phyloP scores from a whole-genome alignment of 345 rosid species.

The Camelina neglecta region DNA sequence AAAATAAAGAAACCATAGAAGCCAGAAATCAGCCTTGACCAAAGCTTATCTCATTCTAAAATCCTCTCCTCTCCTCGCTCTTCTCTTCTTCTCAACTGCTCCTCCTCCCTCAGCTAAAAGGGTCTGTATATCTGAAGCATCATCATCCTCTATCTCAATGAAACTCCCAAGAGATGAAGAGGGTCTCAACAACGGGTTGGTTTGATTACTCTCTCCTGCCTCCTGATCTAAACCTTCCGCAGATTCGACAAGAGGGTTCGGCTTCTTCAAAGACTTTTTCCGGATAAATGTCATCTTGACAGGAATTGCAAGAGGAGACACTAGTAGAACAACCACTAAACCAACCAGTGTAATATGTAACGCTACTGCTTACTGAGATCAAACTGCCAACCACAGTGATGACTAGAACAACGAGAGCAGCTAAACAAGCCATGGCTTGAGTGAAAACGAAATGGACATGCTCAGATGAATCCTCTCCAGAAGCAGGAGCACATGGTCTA shows the following conservation, averaged over 20 bases:
- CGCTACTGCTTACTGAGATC: slow-evolving; percentile 46
- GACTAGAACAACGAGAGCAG: slow-evolving; percentile 59
- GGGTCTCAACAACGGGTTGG: slow-evolving; percentile 60
- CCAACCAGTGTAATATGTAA: slow-evolving; percentile 56
- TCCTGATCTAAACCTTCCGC: neutral
- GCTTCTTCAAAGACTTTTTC: slow-evolving; percentile 39
- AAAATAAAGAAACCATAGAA: slow-evolving; percentile 82
- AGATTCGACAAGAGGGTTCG: slow-evolving; percentile 47
- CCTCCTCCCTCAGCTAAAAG: slow-evolving; percentile 61
- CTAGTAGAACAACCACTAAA: slow-evolving; percentile 57
- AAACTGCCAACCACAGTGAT: slow-evolving; percentile 54
- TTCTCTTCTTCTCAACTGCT: slow-evolving; percentile 61
- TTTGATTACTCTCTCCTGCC: slow-evolving; percentile 44
- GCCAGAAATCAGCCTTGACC: slow-evolving; percentile 87
- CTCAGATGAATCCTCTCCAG: slow-evolving; percentile 82
- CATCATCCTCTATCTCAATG: slow-evolving; percentile 50
- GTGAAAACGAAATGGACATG: slow-evolving; percentile 69
- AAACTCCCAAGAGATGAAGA: slow-evolving; percentile 71
- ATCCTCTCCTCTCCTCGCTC: slow-evolving; percentile 73
- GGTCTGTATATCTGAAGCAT: slow-evolving; percentile 56
- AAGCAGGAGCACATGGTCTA: slow-evolving; percentile 75
- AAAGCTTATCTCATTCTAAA: slow-evolving; percentile 67
- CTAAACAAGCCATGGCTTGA: slow-evolving; percentile 63
- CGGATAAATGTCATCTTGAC: slow-evolving; percentile 80
- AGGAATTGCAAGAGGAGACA: slow-evolving; percentile 83